Conservation (phyloP, 441 rosid genomes). For the Cnidoscolus chayamansa region DNA sequence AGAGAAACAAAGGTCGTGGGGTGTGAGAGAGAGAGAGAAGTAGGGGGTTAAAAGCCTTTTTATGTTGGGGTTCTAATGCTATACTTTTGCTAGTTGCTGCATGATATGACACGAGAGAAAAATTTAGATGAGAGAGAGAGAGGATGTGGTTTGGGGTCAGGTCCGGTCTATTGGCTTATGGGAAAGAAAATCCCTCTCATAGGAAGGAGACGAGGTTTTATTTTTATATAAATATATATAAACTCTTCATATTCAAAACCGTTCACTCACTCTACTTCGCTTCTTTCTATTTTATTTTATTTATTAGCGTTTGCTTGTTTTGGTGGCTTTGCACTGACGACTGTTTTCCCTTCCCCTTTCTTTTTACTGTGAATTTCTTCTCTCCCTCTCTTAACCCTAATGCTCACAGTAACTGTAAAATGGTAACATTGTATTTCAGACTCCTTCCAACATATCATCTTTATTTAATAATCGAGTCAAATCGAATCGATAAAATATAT, state of each 20-base stretch:
- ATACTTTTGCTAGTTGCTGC: constrained; percentile 33
- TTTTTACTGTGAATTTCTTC: background rate
- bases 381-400: too few relatives aligned
- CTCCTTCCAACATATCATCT: too few relatives aligned
- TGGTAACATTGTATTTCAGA: too few relatives aligned
- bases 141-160: constrained; percentile 32
- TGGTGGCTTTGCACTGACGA: constrained; percentile 21
- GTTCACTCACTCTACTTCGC: background rate
- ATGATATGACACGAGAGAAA: constrained; percentile 61
- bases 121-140: background rate
- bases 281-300: background rate
- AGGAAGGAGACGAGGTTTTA: constrained; percentile 40
- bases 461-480: too few relatives aligned
- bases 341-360: constrained; percentile 1
- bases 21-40: constrained; percentile 22
- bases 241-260: constrained; percentile 16
- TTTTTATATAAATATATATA: background rate
- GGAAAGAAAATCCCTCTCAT: constrained; percentile 32
- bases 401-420: background rate
- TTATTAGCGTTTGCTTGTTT: constrained; percentile 1
- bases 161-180: constrained; percentile 21
- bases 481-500: too few relatives aligned
- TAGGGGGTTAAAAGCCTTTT: constrained; percentile 17
- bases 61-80: background rate
- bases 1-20: constrained; percentile 41